Evolutionary conservation across 306 rosid species (phyloP).

Genomic region (Senna tora): DNA sequence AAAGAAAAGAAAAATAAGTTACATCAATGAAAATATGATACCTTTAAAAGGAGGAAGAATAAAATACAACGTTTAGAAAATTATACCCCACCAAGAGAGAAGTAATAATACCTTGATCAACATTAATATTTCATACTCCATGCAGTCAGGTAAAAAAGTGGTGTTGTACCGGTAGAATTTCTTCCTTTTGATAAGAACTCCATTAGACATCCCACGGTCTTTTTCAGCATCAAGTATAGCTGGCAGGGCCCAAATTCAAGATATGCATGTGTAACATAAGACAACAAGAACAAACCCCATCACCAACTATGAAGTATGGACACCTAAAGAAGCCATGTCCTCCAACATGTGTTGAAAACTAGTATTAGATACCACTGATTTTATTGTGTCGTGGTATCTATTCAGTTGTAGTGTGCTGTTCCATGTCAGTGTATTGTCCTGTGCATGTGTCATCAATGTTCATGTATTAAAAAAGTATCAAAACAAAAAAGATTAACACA

Average conservation of each 20-base stretch:
- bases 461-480: not conserved
- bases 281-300: slow-evolving; percentile 5
- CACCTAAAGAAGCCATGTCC: too few relatives aligned
- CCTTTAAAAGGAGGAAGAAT: not conserved
- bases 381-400: too few relatives aligned
- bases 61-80: not conserved
- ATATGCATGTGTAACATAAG: not conserved
- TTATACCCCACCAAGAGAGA: not conserved
- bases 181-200: slow-evolving; percentile 91
- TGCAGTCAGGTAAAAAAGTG: slow-evolving; percentile 72
- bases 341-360: too few relatives aligned
- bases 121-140: slow-evolving; percentile 56
- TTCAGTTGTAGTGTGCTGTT: too few relatives aligned
- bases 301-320: too few relatives aligned
- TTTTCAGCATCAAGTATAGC: slow-evolving; percentile 65
- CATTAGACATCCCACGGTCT: slow-evolving; percentile 80
- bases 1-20: not conserved
- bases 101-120: slow-evolving; percentile 67
- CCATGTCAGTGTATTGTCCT: too few relatives aligned
- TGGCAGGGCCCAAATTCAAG: slow-evolving; percentile 58
- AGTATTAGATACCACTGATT: too few relatives aligned
- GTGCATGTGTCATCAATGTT: too few relatives aligned
- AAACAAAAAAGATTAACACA: not conserved
- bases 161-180: slow-evolving; percentile 80
- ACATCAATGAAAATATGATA: not conserved